These are phyloP conservation scores for Cucurbitaria berberidis DNA, from an alignment of 2,329 filamentous ascomycete species.

Conservation along the genomic window DNA sequence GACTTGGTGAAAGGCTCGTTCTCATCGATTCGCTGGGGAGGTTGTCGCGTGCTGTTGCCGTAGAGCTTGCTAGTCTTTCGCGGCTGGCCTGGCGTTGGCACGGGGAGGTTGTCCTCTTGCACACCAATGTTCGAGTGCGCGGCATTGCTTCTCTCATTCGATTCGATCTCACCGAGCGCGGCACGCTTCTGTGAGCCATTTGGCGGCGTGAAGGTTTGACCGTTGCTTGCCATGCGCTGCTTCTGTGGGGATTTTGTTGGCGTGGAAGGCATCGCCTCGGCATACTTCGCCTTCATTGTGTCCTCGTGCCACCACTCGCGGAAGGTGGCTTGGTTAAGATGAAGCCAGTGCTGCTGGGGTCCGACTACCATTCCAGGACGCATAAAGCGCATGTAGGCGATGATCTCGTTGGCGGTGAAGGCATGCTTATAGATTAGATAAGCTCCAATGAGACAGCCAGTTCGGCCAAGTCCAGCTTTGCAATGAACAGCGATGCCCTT, in stretches of 20 bases:
- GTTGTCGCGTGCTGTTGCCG: slow-evolving; percentile 57
- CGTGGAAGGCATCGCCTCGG: slow-evolving; percentile 64
- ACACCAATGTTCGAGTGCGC: slow-evolving; percentile 61
- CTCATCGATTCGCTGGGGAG: slow-evolving; percentile 52
- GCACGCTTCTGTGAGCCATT: slow-evolving; percentile 78
- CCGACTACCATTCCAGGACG: slow-evolving; percentile 98
- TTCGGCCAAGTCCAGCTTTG: slow-evolving; percentile 94
- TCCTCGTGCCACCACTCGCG: slow-evolving; percentile 95
- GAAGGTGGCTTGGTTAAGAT: slow-evolving; percentile 95
- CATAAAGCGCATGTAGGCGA: slow-evolving; percentile 99
- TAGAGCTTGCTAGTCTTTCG: slow-evolving; percentile 84
- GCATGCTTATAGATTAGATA: slow-evolving; percentile 97
- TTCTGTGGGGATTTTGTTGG: slow-evolving; percentile 61
- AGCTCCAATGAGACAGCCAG: slow-evolving; percentile 93
- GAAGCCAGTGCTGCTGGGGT: slow-evolving; percentile 98
- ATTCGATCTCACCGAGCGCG: slow-evolving; percentile 91
- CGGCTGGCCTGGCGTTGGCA: slow-evolving; percentile 93
- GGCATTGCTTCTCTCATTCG: slow-evolving; percentile 66
- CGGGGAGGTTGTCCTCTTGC: slow-evolving; percentile 91
- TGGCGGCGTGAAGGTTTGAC: slow-evolving; percentile 81
- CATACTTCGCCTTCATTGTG: slow-evolving; percentile 79
- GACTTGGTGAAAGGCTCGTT: slow-evolving; percentile 57
- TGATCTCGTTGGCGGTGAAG: slow-evolving; percentile 96
- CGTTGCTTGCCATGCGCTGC: slow-evolving; percentile 64
- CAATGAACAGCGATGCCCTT: slow-evolving; percentile 97